These are phyloP conservation scores for Quercus engelmannii DNA, from an alignment of 306 rosid species.

Conservation along the genomic window DNA sequence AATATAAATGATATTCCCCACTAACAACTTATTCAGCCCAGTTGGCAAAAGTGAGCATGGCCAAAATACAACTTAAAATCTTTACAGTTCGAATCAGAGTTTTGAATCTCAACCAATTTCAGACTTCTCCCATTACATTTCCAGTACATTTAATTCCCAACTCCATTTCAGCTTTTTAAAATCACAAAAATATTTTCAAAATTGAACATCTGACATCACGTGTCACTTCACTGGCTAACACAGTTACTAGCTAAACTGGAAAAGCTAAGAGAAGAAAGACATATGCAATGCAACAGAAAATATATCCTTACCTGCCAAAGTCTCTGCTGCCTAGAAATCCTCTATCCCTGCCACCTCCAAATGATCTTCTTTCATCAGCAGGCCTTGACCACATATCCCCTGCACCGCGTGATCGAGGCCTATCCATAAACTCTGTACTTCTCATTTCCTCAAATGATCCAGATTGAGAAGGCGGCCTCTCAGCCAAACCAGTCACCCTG, in stretches of 20 bases:
- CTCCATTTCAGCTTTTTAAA: not conserved
- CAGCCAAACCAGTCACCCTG: conserved; percentile 46
- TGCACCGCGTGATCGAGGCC: conserved; percentile 79
- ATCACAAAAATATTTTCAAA: not conserved
- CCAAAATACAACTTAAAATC: not conserved
- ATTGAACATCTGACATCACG: not conserved
- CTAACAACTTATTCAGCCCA: not conserved
- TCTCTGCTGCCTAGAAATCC: conserved; percentile 74
- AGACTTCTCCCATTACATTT: not conserved
- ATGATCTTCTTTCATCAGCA: conserved; percentile 70
- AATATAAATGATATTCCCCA: not conserved
- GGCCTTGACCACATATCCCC: conserved; percentile 69
- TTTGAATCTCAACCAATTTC: not conserved
- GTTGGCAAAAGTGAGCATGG: not conserved
- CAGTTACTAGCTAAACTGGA: not conserved
- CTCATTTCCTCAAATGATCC: conserved; percentile 77
- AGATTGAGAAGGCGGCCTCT: conserved; percentile 70
- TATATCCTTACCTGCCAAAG: conserved; percentile 55
- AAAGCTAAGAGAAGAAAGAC: not conserved
- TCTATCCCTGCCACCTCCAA: conserved; percentile 67
- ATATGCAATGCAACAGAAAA: conserved; percentile 1
- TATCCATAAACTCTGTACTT: conserved; percentile 57
- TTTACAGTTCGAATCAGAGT: not conserved
- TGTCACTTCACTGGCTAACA: not conserved
- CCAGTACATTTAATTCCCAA: not conserved